These are phyloP conservation scores for Tetracladium maxilliforme DNA, from an alignment of 2,329 filamentous ascomycete species.

Conservation along the genomic window DNA sequence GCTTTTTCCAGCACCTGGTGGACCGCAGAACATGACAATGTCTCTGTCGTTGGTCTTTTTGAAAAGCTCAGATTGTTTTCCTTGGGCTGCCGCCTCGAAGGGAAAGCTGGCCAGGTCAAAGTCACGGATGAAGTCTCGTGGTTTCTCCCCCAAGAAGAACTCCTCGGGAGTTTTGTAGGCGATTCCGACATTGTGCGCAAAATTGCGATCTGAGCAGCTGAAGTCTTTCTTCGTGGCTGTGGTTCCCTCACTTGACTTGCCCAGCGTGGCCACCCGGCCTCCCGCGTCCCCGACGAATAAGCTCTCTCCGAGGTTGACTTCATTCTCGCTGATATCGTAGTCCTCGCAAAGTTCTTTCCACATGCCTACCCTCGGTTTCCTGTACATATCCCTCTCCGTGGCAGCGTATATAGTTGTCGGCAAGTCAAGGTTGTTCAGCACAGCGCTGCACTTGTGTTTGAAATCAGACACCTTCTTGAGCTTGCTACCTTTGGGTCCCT, in stretches of 20 bases:
- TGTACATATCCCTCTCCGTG: slow-evolving; percentile 64
- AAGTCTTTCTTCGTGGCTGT: slow-evolving; percentile 45
- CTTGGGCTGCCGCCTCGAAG: slow-evolving; percentile 1
- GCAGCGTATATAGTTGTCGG: slow-evolving; percentile 77
- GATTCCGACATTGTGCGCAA: slow-evolving; percentile 75
- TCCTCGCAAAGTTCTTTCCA: slow-evolving; percentile 55
- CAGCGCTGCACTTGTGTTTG: slow-evolving; percentile 61
- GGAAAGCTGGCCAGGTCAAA: slow-evolving; percentile 54
- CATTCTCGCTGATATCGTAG: slow-evolving; percentile 22
- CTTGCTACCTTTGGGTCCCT: slow-evolving; percentile 44
- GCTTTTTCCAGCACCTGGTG: slow-evolving; percentile 82
- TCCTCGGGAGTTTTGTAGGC: slow-evolving; percentile 79
- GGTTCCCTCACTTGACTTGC: too few relatives aligned
- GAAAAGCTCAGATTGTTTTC: slow-evolving; percentile 6
- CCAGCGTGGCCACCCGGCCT: slow-evolving; percentile 33
- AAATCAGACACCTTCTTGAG: slow-evolving; percentile 64
- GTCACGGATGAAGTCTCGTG: slow-evolving; percentile 48
- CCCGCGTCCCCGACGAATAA: slow-evolving; percentile 86
- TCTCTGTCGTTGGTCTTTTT: slow-evolving; percentile 53
- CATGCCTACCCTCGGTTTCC: slow-evolving; percentile 83
- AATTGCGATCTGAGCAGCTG: slow-evolving; percentile 54
- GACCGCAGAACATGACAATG: slow-evolving; percentile 75
- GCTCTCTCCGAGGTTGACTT: slow-evolving; percentile 55
- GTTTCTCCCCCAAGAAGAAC: slow-evolving; percentile 60
- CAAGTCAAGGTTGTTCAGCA: slow-evolving; percentile 59